Percentiles rank a stretch among this genome's conserved stretches.
These are phyloP conservation scores for Maudiozyma humilis DNA, from an alignment of 1,139 yeast genomes.

Conservation along the genomic window DNA sequence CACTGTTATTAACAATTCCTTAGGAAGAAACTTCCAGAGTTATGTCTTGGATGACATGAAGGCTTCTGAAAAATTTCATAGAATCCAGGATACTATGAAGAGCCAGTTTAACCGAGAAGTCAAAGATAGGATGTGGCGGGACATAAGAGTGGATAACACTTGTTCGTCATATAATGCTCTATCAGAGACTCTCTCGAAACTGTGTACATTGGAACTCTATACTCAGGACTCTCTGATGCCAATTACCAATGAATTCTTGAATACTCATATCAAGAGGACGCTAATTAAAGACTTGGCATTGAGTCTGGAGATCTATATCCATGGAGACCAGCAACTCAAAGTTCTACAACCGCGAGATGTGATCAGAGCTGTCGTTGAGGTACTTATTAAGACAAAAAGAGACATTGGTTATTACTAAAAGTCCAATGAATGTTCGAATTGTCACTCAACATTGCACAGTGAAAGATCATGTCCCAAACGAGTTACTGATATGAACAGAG, in stretches of 20 bases:
- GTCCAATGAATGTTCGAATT: too few relatives aligned
- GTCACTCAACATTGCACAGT: too few relatives aligned
- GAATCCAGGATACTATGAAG: neutral
- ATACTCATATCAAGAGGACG: neutral
- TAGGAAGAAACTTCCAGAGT: neutral
- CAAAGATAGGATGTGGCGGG: neutral
- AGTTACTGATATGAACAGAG: too few relatives aligned
- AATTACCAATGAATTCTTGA: neutral
- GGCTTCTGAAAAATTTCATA: neutral
- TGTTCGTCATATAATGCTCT: neutral
- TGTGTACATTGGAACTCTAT: neutral
- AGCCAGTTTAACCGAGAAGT: neutral
- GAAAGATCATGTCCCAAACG: too few relatives aligned
- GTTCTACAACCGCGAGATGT: neutral
- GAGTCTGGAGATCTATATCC: neutral
- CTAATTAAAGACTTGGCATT: neutral
- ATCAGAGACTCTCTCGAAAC: neutral
- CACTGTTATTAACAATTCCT: neutral
- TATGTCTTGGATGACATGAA: neutral
- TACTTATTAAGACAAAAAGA: too few relatives aligned
- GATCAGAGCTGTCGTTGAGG: too few relatives aligned
- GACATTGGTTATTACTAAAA: too few relatives aligned
- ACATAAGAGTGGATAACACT: neutral
- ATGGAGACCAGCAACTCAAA: neutral
- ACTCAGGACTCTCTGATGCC: neutral